These are phyloP conservation scores for Fusarium oxysporum DNA, from an alignment of 2,329 filamentous ascomycete genomes.

Conservation along the genomic window DNA sequence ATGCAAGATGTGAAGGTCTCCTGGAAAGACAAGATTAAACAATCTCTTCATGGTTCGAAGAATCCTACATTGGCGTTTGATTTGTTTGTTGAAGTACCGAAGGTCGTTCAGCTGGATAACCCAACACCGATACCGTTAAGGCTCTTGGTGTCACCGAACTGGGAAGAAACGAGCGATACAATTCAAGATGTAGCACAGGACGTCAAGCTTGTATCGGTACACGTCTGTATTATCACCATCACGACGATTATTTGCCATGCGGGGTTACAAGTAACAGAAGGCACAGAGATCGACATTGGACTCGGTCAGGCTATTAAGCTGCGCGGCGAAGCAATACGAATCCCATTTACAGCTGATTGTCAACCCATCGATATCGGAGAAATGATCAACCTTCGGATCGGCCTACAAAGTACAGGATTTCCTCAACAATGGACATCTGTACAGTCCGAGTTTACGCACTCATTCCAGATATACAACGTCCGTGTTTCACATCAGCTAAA, in stretches of 20 bases:
- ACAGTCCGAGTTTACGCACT: slow-evolving; percentile 31
- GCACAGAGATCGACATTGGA: slow-evolving; percentile 1
- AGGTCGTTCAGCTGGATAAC: slow-evolving; percentile 47
- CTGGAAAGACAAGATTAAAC: slow-evolving; percentile 49
- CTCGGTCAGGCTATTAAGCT: background rate
- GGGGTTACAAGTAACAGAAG: accelerated
- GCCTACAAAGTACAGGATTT: background rate
- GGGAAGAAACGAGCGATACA: slow-evolving; percentile 14
- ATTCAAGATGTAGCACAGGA: slow-evolving; percentile 26
- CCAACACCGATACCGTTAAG: slow-evolving; percentile 37
- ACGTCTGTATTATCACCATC: background rate
- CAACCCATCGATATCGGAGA: slow-evolving; percentile 15
- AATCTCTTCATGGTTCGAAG: slow-evolving; percentile 49
- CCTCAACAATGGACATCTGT: background rate
- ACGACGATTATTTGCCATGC: slow-evolving; percentile 10
- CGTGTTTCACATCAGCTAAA: slow-evolving; percentile 35
- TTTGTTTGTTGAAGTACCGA: slow-evolving; percentile 44
- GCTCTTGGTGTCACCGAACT: slow-evolving; percentile 27
- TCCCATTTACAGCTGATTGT: slow-evolving; percentile 7
- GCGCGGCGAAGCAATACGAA: accelerated
- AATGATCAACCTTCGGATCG: slow-evolving; percentile 9
- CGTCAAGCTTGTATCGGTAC: slow-evolving; percentile 25
- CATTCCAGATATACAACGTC: slow-evolving; percentile 42
- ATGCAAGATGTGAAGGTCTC: slow-evolving; percentile 45
- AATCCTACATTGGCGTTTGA: slow-evolving; percentile 48